Evolutionary conservation across 495 filamentous ascomycete genomes (phyloP).

Genomic region (Neurospora hispaniola): DNA sequence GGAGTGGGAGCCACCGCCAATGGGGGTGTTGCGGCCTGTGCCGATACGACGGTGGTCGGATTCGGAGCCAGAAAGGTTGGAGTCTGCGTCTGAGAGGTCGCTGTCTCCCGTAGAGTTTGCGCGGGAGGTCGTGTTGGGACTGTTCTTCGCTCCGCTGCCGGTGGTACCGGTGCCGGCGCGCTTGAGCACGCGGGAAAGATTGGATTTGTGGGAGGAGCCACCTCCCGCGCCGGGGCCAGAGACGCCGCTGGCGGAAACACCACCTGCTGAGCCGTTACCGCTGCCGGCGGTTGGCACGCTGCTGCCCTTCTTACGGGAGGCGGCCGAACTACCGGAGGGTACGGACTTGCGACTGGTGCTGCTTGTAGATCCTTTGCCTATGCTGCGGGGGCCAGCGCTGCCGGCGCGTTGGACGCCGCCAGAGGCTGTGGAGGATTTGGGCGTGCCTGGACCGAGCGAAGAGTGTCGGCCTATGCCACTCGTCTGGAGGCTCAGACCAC

Average conservation of each 20-base stretch:
- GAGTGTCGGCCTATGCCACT: constrained; percentile 69
- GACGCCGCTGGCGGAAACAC: neutral
- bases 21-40: neutral
- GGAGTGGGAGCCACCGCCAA: constrained; percentile 3
- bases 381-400: constrained; percentile 56
- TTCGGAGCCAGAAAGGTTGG: constrained; percentile 31
- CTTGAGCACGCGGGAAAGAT: constrained; percentile 39
- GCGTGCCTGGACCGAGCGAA: constrained; percentile 74
- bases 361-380: constrained; percentile 34
- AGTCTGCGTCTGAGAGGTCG: constrained; percentile 58
- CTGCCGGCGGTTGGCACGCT: constrained; percentile 39
- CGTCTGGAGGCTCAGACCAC: constrained; percentile 55
- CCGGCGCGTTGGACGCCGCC: constrained; percentile 49
- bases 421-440: constrained; percentile 56
- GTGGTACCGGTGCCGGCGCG: constrained; percentile 15
- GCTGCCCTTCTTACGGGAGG: constrained; percentile 41
- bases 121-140: constrained; percentile 32
- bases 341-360: constrained; percentile 44
- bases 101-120: constrained; percentile 35
- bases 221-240: neutral
- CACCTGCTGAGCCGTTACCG: constrained; percentile 18
- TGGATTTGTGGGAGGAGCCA: constrained; percentile 27
- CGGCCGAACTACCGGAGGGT: constrained; percentile 45
- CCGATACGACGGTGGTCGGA: constrained; percentile 36
- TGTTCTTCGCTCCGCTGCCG: constrained; percentile 39